Evolutionary conservation across 2,329 filamentous ascomycete genomes (phyloP).

Genomic region (Tolypocladium nubicola): DNA sequence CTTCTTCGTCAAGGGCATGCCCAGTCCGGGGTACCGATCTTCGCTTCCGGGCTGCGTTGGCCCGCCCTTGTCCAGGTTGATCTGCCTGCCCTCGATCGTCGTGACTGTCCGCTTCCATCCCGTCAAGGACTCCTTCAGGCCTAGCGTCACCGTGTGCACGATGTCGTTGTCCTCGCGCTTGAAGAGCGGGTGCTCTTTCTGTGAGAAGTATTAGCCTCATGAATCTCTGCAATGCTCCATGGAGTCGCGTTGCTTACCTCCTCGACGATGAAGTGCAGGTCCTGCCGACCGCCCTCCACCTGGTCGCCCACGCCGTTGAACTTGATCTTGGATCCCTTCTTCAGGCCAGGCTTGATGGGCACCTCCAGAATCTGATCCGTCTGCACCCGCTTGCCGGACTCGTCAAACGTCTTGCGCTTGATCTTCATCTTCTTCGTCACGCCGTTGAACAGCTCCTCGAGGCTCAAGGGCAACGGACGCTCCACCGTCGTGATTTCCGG

Average conservation of each 20-base stretch:
- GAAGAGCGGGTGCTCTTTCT: constrained; percentile 83
- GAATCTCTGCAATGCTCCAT: not conserved
- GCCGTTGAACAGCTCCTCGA: constrained; percentile 84
- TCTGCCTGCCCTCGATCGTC: constrained; percentile 84
- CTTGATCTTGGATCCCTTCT: constrained; percentile 97
- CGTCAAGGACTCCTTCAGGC: constrained; percentile 86
- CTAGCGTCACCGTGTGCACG: constrained; percentile 65
- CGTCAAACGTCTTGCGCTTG: constrained; percentile 90
- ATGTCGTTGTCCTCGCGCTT: constrained; percentile 84
- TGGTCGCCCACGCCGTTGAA: constrained; percentile 97
- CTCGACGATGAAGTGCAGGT: constrained; percentile 87
- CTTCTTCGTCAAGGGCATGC: constrained; percentile 93
- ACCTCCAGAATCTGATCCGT: constrained; percentile 90
- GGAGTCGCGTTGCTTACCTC: constrained; percentile 52
- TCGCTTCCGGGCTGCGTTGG: constrained; percentile 78
- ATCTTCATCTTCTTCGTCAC: constrained; percentile 97
- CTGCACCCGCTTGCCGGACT: constrained; percentile 70
- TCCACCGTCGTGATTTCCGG: constrained; percentile 89
- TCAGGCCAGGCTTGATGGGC: constrained; percentile 88
- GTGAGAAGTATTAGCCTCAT: constrained; percentile 7
- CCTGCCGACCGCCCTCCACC: constrained; percentile 90
- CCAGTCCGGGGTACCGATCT: constrained; percentile 73
- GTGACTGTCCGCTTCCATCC: constrained; percentile 88
- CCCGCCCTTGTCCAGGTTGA: constrained; percentile 68
- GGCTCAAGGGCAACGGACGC: constrained; percentile 64